Percentiles rank a stretch among this genome's conserved stretches.
Evolutionary conservation across 768 basidiomycete species (phyloP).

Genomic region (Cyclocybe aegerita): DNA sequence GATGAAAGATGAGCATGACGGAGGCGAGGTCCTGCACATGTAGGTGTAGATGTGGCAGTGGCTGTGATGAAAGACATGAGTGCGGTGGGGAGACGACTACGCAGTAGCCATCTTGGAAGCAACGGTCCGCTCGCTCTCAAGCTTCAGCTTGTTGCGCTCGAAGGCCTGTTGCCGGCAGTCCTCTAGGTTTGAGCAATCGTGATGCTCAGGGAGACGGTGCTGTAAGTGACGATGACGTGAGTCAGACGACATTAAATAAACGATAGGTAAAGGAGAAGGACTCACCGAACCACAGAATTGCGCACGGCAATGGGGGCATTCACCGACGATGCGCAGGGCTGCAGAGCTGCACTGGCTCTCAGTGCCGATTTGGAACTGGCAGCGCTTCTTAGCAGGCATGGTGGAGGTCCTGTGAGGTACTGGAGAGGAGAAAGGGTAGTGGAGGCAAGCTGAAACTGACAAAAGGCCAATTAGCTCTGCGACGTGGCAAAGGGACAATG

Average conservation of each 20-base stretch:
- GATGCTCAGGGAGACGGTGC: slow-evolving; percentile 90
- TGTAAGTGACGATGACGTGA: slow-evolving; percentile 29
- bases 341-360: slow-evolving; percentile 71
- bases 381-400: slow-evolving; percentile 88
- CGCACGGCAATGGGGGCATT: slow-evolving; percentile 76
- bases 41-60: slow-evolving; percentile 1
- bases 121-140: slow-evolving; percentile 87
- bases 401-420: slow-evolving; percentile 7
- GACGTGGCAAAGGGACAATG: background rate
- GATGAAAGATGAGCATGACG: background rate
- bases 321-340: slow-evolving; percentile 79
- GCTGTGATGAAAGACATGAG: slow-evolving; percentile 5
- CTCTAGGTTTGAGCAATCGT: slow-evolving; percentile 79
- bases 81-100: slow-evolving; percentile 31
- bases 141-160: slow-evolving; percentile 81
- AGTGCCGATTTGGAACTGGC: slow-evolving; percentile 60
- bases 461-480: slow-evolving; percentile 1
- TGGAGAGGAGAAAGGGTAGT: slow-evolving; percentile 1
- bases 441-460: slow-evolving; percentile 7
- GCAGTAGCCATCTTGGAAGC: slow-evolving; percentile 85
- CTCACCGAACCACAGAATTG: slow-evolving; percentile 79
- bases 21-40: slow-evolving; percentile 1
- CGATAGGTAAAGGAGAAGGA: slow-evolving; percentile 3
- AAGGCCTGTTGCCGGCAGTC: slow-evolving; percentile 88
- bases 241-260: slow-evolving; percentile 1